phyloP scores from a whole-genome alignment of 2,329 filamentous ascomycete genomes.

The Zymoseptoria passerinii region DNA sequence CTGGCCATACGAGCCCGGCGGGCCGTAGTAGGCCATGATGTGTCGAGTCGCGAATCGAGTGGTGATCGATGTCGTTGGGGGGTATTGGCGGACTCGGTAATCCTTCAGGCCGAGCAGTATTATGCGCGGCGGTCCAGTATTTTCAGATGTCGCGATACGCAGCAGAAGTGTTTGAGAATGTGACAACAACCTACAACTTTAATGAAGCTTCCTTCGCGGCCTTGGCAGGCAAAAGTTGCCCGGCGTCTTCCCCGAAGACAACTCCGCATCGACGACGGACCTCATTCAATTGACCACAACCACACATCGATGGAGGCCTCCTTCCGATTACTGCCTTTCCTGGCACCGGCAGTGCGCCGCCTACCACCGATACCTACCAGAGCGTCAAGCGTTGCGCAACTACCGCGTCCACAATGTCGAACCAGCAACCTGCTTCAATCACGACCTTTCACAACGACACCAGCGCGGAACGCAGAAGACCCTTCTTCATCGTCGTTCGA shows the following conservation, averaged over 20 bases:
- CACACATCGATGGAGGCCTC: constrained; percentile 25
- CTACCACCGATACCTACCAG: constrained; percentile 3
- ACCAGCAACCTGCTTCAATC: not conserved
- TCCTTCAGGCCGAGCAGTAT: not conserved
- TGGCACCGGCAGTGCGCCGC: constrained; percentile 14
- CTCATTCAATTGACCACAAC: not conserved
- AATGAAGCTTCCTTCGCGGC: not conserved
- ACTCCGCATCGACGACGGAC: not conserved
- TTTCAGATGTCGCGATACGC: not conserved
- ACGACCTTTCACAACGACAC: constrained; percentile 18
- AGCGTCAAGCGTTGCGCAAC: constrained; percentile 8
- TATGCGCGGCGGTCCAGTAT: not conserved
- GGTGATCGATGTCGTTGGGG: not conserved
- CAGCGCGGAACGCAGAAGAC: constrained; percentile 7
- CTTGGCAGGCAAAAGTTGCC: not conserved
- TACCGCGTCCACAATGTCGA: constrained; percentile 7
- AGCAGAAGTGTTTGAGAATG: not conserved
- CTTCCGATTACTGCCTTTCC: constrained; percentile 13
- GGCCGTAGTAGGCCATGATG: constrained; percentile 31
- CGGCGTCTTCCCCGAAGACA: not conserved
- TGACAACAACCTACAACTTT: not conserved
- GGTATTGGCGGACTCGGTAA: not conserved
- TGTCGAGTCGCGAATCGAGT: not conserved
- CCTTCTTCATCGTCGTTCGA: not conserved
- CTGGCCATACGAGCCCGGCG: constrained; percentile 56